phyloP scores from a whole-genome alignment of 805 yeast genomes.

The Metschnikowia koreensis region DNA sequence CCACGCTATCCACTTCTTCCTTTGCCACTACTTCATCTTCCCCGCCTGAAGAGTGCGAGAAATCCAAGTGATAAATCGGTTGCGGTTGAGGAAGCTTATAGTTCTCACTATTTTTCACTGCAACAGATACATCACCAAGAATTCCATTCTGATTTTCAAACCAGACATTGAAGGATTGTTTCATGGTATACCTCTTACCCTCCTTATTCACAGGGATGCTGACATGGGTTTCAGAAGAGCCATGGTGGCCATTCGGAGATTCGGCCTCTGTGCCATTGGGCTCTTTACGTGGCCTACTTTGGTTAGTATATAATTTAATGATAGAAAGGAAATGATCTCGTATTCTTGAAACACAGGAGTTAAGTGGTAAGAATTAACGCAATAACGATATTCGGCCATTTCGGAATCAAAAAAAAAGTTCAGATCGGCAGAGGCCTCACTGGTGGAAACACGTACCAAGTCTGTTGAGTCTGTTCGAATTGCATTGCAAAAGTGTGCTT shows the following conservation, averaged over 20 bases:
- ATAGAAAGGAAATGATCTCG: background rate
- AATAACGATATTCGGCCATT: background rate
- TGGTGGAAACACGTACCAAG: constrained; percentile 13
- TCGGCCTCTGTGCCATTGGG: constrained; percentile 7
- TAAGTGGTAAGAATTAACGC: no score
- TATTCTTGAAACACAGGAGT: no score
- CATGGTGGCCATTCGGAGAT: constrained; percentile 2
- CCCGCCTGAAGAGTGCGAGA: constrained; percentile 18
- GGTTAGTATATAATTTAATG: constrained; percentile 7
- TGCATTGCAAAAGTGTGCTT: constrained; percentile 5
- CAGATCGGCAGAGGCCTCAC: background rate
- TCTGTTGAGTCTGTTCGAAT: constrained; percentile 14
- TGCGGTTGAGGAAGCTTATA: constrained; percentile 32
- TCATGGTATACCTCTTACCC: constrained; percentile 47
- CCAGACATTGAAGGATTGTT: constrained; percentile 56
- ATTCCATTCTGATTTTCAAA: constrained; percentile 30
- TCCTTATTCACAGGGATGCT: constrained; percentile 38
- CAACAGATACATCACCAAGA: constrained; percentile 13
- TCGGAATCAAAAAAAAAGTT: background rate
- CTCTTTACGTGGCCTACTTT: constrained; percentile 18
- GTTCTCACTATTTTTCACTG: constrained; percentile 23
- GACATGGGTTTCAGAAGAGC: constrained; percentile 4
- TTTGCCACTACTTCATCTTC: constrained; percentile 5
- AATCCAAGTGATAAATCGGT: constrained; percentile 38
- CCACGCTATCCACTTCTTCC: background rate